Conservation (phyloP, 495 filamentous ascomycete species). For the Tetracladium setigerum region DNA sequence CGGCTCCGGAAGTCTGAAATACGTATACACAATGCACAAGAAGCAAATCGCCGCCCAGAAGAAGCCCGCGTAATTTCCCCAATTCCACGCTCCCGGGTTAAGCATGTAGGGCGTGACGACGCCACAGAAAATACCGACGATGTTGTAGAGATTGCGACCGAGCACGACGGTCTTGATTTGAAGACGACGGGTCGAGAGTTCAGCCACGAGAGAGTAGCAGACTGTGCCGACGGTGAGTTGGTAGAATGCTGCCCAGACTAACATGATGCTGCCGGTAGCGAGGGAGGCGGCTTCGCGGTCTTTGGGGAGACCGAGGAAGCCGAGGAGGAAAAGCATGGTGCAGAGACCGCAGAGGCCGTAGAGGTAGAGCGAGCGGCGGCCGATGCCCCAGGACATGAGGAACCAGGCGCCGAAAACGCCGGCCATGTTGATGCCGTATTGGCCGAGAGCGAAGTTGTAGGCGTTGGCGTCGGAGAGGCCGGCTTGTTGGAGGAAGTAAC, state of each 20-base stretch:
- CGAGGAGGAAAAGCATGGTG: slow-evolving; percentile 61
- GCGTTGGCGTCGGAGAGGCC: slow-evolving; percentile 51
- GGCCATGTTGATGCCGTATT: slow-evolving; percentile 68
- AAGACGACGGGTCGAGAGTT: slow-evolving; percentile 64
- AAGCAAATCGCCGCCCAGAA: slow-evolving; percentile 75
- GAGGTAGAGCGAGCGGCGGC: slow-evolving; percentile 64
- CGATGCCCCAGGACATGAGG: slow-evolving; percentile 61
- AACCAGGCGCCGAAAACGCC: slow-evolving; percentile 70
- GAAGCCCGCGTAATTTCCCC: slow-evolving; percentile 72
- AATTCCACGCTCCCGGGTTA: slow-evolving; percentile 67
- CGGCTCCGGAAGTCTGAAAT: slow-evolving; percentile 71
- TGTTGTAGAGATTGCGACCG: slow-evolving; percentile 63
- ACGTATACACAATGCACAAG: slow-evolving; percentile 64
- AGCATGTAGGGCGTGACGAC: slow-evolving; percentile 72
- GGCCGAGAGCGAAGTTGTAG: slow-evolving; percentile 64
- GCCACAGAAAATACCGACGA: slow-evolving; percentile 59
- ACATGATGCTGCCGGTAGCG: slow-evolving; percentile 63
- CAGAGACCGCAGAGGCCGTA: slow-evolving; percentile 59
- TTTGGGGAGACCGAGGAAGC: slow-evolving; percentile 62
- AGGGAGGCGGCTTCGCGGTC: slow-evolving; percentile 47
- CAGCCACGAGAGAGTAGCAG: slow-evolving; percentile 69
- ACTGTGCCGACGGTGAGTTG: slow-evolving; percentile 72
- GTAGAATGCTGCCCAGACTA: slow-evolving; percentile 68
- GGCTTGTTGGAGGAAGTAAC: slow-evolving; percentile 65
- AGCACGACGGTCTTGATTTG: slow-evolving; percentile 73